Percentiles rank a stretch among this genome's conserved stretches.
Conservation (phyloP, 176 grass and related monocot species). For the Typha latifolia region DNA sequence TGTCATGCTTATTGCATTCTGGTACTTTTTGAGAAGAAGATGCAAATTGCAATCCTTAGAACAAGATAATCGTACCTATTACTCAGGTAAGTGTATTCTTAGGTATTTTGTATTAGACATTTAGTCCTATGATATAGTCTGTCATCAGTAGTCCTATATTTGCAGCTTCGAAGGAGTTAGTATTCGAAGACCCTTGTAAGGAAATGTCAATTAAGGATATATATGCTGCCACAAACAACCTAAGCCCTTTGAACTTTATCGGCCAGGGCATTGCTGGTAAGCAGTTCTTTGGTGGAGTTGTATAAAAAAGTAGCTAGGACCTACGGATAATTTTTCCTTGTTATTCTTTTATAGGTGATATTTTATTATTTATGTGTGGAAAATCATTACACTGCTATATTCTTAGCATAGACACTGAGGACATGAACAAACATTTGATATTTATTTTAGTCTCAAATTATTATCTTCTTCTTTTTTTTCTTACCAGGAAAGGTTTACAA, state of each 20-base stretch:
- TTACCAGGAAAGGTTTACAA: slow-evolving; percentile 60
- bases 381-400: too few species aligned
- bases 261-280: slow-evolving; percentile 65
- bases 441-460: background rate
- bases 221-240: slow-evolving; percentile 33
- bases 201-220: slow-evolving; percentile 54
- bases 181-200: slow-evolving; percentile 35
- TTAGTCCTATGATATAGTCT: background rate
- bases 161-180: slow-evolving; percentile 25
- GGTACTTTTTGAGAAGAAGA: slow-evolving; percentile 2
- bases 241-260: slow-evolving; percentile 40
- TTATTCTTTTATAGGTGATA: background rate
- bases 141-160: background rate
- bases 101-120: background rate
- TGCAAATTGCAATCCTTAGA: background rate
- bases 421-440: background rate
- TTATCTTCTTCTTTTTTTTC: slow-evolving; percentile 9
- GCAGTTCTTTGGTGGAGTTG: background rate
- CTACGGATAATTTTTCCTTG: background rate
- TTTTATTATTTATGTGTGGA: too few species aligned
- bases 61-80: background rate
- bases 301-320: background rate
- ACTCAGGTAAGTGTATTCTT: background rate
- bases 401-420: background rate
- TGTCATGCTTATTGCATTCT: slow-evolving; percentile 1